Base-by-base conservation (phyloP, 1,284 basidiomycete genomes). In the Mycena citricolor region DNA sequence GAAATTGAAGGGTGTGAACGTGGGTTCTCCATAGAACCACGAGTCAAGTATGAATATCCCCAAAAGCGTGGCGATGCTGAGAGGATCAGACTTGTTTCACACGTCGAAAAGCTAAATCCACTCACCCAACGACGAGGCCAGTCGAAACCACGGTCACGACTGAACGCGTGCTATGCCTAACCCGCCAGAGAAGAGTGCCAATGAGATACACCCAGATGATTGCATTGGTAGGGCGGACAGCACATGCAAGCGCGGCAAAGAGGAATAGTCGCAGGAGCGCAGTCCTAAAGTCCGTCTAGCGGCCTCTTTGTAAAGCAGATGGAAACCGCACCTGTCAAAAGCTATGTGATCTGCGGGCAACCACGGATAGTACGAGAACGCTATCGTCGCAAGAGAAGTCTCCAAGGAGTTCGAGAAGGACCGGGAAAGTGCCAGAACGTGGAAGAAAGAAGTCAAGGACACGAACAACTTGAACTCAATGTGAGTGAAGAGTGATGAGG, bases 351-450 rank as follows among this genome's bases (percentile, higher is more conserved):
- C 56, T 33, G 63, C 69, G 22, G 63, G 47, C 19, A 77, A 66
- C 86, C 84, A 89, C 1, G 86, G 94, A 68, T 90, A 98, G 60
- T 79, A 79, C 19, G 72, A 74, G 38, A 97, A 73, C 0, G 94
- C 94, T 26, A 87, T 67, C 0, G 83, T 83, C 0, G 88, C 90
- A 30, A 99, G 65, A 0, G 90, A 82, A 0, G 93, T 94, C 61
- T 99, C 97, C 16, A 93, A 68, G 5, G 93, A 94, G 61, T 98
- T 99, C 12, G 93, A 95, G 28, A 99, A 72, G 0, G 94, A 91
- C 16, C 97, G 79, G 4, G 92, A 87, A 10, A 97, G 72, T 1
- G 91, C 81, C 42, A 95, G 74, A 0, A 81, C 81, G 60, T 95
- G 79, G 69, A 97, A 99, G 55, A 95, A 79, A 1, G 90, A 95